phyloP scores from a whole-genome alignment of 1,284 basidiomycete species.

The Trichosporon asahii region DNA sequence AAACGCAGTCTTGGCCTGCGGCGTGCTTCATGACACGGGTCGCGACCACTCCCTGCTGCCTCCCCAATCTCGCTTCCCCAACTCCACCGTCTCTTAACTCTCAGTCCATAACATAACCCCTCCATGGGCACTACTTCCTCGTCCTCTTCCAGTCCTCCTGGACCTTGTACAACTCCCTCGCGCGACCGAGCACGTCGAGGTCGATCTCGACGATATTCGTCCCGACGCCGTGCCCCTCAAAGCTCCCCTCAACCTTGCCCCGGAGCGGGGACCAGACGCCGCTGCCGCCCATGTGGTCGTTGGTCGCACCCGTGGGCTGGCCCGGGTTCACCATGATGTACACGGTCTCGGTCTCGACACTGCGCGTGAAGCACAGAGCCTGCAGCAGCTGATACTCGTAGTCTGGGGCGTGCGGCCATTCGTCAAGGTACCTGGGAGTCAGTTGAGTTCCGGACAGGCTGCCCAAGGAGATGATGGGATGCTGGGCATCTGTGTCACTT shows the following conservation, averaged over 20 bases:
- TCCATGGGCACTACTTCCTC: no score
- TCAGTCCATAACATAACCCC: no score
- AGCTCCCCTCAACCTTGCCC: slow-evolving; percentile 10
- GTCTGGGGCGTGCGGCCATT: slow-evolving; percentile 24
- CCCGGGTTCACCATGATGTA: slow-evolving; percentile 49
- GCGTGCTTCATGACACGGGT: no score
- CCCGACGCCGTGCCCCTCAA: slow-evolving; percentile 18
- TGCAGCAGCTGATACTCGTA: slow-evolving; percentile 39
- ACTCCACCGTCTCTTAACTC: no score
- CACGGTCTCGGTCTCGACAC: slow-evolving; percentile 47
- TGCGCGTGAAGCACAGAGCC: slow-evolving; percentile 37
- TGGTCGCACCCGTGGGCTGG: slow-evolving; percentile 44
- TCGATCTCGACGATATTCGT: slow-evolving; percentile 33
- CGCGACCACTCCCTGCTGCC: no score
- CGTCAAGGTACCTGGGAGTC: slow-evolving; percentile 9
- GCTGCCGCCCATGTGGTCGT: slow-evolving; percentile 44
- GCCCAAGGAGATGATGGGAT: not conserved
- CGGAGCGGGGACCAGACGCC: slow-evolving; percentile 20
- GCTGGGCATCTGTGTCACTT: no score
- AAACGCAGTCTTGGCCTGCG: no score
- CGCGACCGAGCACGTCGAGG: slow-evolving; percentile 34
- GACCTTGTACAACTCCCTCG: slow-evolving; percentile 41
- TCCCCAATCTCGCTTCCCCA: no score
- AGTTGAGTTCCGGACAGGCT: not conserved
- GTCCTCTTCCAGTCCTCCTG: slow-evolving; percentile 30